Conservation (phyloP, 73 alveolate genomes). For the Paramecium primaurelia region DNA sequence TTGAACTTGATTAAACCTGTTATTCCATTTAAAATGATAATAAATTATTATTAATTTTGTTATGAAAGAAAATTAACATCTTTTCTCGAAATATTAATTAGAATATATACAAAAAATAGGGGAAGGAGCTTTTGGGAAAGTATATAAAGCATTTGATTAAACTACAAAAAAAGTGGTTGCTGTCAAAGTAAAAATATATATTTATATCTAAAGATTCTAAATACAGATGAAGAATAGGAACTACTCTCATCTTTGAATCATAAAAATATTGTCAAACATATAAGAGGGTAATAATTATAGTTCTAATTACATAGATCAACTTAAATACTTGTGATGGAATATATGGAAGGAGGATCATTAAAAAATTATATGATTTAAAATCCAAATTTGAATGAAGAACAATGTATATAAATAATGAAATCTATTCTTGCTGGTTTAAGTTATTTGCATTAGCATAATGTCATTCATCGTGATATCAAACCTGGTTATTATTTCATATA, state of each 20-base stretch:
- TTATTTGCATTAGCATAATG: conserved; percentile 6
- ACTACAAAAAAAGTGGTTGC: not conserved
- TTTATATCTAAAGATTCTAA: not conserved
- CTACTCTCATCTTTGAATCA: not conserved
- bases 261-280: not conserved
- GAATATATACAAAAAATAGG: conserved; percentile 4
- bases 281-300: not conserved
- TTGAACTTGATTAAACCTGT: not conserved
- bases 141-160: not conserved
- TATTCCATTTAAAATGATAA: not conserved
- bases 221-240: not conserved
- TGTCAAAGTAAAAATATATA: not conserved
- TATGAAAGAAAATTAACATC: not conserved
- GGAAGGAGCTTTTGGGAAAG: conserved; percentile 44
- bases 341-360: conserved; percentile 46
- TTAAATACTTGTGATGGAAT: not conserved
- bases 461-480: conserved; percentile 15
- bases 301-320: not conserved
- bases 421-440: not conserved
- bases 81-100: conserved; percentile 12
- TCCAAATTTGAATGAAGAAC: not conserved
- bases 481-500: not conserved
- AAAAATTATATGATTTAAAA: not conserved
- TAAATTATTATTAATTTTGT: not conserved
- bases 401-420: not conserved